Evolutionary conservation across 495 filamentous ascomycete species (phyloP).

Genomic region (Lasiosphaeria ovina): DNA sequence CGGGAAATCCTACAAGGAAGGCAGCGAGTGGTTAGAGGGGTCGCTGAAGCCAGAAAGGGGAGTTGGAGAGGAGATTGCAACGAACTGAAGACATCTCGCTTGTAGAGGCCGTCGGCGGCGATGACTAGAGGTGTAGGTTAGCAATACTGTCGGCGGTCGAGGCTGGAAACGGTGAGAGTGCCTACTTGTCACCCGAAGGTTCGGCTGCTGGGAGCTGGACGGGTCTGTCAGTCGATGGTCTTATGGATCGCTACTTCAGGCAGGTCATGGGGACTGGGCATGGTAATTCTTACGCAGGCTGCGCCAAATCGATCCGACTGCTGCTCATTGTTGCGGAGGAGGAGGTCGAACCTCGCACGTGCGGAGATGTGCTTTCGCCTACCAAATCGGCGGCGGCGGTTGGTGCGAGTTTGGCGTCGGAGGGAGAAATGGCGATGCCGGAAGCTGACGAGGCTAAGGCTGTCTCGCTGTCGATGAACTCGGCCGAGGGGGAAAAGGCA

Average conservation of each 20-base stretch:
- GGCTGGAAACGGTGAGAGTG: slow-evolving; percentile 21
- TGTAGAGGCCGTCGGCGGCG: slow-evolving; percentile 96
- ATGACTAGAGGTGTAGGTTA: slow-evolving; percentile 65
- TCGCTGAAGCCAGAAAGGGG: background rate
- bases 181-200: slow-evolving; percentile 64
- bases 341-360: slow-evolving; percentile 17
- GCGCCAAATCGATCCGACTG: slow-evolving; percentile 31
- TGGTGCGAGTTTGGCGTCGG: background rate
- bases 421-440: background rate
- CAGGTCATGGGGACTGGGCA: background rate
- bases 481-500: background rate
- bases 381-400: slow-evolving; percentile 6
- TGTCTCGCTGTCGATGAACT: background rate
- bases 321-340: slow-evolving; percentile 30
- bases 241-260: slow-evolving; percentile 2
- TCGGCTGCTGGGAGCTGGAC: slow-evolving; percentile 54
- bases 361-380: slow-evolving; percentile 17
- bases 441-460: background rate
- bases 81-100: slow-evolving; percentile 97
- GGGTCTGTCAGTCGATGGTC: slow-evolving; percentile 19
- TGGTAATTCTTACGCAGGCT: slow-evolving; percentile 29
- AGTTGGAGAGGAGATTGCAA: slow-evolving; percentile 11
- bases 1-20: slow-evolving; percentile 74
- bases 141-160: background rate
- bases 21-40: slow-evolving; percentile 4